Evolutionary conservation across 345 rosid species (phyloP).

Genomic region (Kandelia obovata): DNA sequence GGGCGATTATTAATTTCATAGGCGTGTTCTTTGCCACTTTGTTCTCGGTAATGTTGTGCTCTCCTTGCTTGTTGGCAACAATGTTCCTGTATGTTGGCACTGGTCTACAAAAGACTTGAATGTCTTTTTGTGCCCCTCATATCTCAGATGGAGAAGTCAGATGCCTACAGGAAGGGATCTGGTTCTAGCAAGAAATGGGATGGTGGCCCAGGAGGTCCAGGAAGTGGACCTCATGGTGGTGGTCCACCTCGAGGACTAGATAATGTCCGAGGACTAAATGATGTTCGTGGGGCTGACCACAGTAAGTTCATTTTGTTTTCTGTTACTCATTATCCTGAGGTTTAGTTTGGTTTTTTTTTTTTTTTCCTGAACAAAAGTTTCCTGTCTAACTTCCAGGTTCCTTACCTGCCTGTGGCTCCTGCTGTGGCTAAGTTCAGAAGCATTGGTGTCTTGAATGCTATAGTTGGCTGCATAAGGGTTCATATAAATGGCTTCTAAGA

Average conservation of each 20-base stretch:
- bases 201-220: conserved; percentile 82
- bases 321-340: not conserved
- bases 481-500: not conserved
- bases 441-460: not conserved
- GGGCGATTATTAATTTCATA: conserved; percentile 62
- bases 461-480: not conserved
- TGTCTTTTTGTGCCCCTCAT: not conserved
- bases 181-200: conserved; percentile 83
- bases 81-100: not conserved
- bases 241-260: conserved; percentile 77
- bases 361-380: not conserved
- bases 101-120: not conserved
- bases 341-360: not conserved
- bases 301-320: conserved; percentile 34
- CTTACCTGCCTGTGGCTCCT: conserved; percentile 78
- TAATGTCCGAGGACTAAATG: conserved; percentile 73
- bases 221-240: conserved; percentile 60
- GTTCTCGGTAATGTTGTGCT: conserved; percentile 54
- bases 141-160: conserved; percentile 79
- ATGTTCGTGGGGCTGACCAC: conserved; percentile 66
- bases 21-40: conserved; percentile 57
- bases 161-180: conserved; percentile 59
- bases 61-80: not conserved
- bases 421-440: conserved; percentile 41
- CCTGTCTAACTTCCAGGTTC: conserved; percentile 39